A percentile compares a stretch with the other conserved stretches of the same genome.
These are phyloP conservation scores for Bauhinia variegata DNA, from an alignment of 306 rosid species.

Conservation along the genomic window DNA sequence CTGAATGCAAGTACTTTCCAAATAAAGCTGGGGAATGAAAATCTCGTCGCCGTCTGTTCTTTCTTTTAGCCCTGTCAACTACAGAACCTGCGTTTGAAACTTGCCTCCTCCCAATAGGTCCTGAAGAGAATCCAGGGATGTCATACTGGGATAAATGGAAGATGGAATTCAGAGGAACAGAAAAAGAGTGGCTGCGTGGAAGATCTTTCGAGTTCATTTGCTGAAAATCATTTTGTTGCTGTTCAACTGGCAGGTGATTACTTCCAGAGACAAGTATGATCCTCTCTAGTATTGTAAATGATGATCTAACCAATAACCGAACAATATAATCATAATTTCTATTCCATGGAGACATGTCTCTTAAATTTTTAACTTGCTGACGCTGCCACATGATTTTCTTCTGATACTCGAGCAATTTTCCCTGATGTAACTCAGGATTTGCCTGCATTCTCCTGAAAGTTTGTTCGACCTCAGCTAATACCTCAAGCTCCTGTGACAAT, in stretches of 20 bases:
- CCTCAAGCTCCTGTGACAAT: conserved; percentile 63
- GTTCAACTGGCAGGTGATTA: conserved; percentile 32
- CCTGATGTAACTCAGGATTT: conserved; percentile 27
- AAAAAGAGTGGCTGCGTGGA: conserved; percentile 45
- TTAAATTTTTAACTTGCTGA: conserved; percentile 61
- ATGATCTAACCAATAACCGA: conserved; percentile 75
- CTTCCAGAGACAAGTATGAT: conserved; percentile 62
- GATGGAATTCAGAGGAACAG: conserved; percentile 33
- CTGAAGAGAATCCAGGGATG: conserved; percentile 44
- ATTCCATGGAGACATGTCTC: conserved; percentile 72
- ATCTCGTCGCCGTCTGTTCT: conserved; percentile 39
- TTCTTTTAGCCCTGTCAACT: conserved; percentile 37
- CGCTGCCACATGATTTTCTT: conserved; percentile 67
- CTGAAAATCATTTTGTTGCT: conserved; percentile 23
- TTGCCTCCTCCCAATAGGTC: conserved; percentile 37
- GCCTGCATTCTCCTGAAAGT: conserved; percentile 57
- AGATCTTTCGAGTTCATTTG: conserved; percentile 29
- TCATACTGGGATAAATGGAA: conserved; percentile 48
- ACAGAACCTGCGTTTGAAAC: conserved; percentile 31
- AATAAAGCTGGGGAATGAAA: conserved; percentile 28
- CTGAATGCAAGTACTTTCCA: conserved; percentile 47
- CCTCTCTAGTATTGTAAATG: conserved; percentile 73
- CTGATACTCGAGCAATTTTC: conserved; percentile 53
- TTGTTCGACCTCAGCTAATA: conserved; percentile 63
- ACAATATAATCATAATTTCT: conserved; percentile 74